Percentiles rank a stretch among this genome's conserved stretches.
phyloP scores from a whole-genome alignment of 2,329 filamentous ascomycete species.

The Colletotrichum australisinense region DNA sequence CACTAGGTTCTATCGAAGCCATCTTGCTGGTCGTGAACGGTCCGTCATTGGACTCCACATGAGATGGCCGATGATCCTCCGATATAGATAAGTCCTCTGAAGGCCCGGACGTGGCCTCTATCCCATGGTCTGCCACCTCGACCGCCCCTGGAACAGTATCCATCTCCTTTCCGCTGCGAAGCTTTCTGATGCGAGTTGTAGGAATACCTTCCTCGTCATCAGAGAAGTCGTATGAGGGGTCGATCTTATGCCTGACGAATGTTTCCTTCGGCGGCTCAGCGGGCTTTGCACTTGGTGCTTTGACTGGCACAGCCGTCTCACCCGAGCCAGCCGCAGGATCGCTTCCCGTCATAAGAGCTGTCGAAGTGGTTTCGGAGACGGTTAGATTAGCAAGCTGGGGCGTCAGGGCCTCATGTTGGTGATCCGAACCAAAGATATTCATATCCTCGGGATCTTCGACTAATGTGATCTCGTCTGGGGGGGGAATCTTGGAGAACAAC shows the following conservation, averaged over 20 bases:
- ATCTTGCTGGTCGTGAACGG: not conserved
- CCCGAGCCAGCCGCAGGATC: not conserved
- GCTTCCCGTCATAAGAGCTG: not conserved
- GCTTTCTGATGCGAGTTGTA: not conserved
- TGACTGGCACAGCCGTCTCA: not conserved
- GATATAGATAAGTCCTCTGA: not conserved
- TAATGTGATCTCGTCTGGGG: slow-evolving; percentile 6
- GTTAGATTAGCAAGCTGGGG: not conserved
- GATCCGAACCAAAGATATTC: not conserved
- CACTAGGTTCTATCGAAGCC: not conserved
- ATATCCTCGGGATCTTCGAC: slow-evolving; percentile 19
- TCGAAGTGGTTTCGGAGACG: not conserved
- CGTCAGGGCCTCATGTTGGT: not conserved
- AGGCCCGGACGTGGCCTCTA: not conserved
- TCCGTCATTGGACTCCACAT: not conserved
- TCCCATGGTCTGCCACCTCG: not conserved
- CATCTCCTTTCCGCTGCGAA: not conserved
- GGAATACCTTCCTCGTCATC: slow-evolving; percentile 39
- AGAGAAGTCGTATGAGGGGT: slow-evolving; percentile 38
- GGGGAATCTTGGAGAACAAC: not conserved
- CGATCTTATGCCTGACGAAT: slow-evolving; percentile 32
- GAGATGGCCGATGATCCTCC: not conserved
- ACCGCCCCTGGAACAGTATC: not conserved
- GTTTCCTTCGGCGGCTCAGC: not conserved
- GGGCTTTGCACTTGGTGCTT: not conserved